Percentiles rank a stretch among this genome's conserved stretches.
phyloP scores from a whole-genome alignment of 768 basidiomycete species.

The Leucosporidium yakuticum region DNA sequence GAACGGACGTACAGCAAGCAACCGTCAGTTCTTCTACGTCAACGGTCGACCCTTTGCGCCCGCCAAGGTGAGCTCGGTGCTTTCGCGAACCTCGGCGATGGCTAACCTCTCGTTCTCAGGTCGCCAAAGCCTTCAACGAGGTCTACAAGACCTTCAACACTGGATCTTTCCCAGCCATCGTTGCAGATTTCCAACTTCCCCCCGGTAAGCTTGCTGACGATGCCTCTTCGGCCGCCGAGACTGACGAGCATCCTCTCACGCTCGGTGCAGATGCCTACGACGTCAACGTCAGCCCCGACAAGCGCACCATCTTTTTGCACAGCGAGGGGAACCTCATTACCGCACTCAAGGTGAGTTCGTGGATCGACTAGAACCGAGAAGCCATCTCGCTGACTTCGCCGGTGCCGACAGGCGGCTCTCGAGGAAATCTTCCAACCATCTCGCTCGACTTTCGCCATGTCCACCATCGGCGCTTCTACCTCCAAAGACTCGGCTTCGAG shows the following conservation, averaged over 20 bases:
- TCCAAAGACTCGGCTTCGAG: no score
- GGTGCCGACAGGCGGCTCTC: constrained; percentile 53
- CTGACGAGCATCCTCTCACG: not conserved
- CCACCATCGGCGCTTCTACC: not conserved
- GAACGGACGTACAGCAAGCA: constrained; percentile 67
- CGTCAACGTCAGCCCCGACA: constrained; percentile 94
- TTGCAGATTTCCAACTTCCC: constrained; percentile 77
- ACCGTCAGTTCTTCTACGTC: constrained; percentile 86
- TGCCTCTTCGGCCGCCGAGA: not conserved
- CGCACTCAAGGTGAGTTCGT: constrained; percentile 61
- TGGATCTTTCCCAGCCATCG: constrained; percentile 68
- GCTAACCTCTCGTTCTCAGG: constrained; percentile 44
- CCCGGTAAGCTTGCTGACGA: constrained; percentile 51
- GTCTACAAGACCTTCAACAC: constrained; percentile 77
- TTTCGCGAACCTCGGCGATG: not conserved
- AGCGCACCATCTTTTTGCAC: constrained; percentile 87
- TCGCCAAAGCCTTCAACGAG: constrained; percentile 87
- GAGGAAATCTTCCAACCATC: constrained; percentile 63
- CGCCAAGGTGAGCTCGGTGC: constrained; percentile 53
- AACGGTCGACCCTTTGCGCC: constrained; percentile 84
- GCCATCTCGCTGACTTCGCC: not conserved
- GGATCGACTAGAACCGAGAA: not conserved
- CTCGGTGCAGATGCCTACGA: constrained; percentile 65
- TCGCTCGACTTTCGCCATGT: constrained; percentile 66
- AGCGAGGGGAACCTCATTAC: constrained; percentile 72